Conservation (phyloP, 1,139 yeast species). For the Williopsis jadinii region DNA sequence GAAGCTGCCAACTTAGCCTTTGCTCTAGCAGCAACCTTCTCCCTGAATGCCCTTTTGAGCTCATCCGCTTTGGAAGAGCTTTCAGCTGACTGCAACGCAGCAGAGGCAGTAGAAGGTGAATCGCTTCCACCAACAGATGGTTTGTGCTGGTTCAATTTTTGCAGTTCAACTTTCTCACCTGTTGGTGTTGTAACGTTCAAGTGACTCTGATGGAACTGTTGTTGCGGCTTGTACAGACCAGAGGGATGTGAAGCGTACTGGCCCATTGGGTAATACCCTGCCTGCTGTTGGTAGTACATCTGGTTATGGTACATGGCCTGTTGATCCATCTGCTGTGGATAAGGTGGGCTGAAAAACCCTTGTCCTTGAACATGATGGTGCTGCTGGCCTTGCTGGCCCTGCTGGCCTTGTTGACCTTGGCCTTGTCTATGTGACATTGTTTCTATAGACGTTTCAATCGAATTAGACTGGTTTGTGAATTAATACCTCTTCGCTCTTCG, state of each 20-base stretch:
- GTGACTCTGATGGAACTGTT: constrained; percentile 11
- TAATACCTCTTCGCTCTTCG: too few species aligned
- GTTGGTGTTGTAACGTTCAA: constrained; percentile 17
- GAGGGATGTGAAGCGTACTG: constrained; percentile 1
- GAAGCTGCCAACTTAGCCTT: constrained; percentile 7
- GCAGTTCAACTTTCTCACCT: constrained; percentile 21
- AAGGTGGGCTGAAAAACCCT: neutral
- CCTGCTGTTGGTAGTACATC: neutral
- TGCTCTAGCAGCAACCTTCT: constrained; percentile 16
- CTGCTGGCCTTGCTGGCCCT: neutral
- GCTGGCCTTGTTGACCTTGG: neutral
- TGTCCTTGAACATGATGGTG: neutral
- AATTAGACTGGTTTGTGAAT: neutral
- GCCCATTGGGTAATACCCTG: constrained; percentile 1
- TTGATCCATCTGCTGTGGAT: constrained; percentile 1
- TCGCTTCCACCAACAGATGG: constrained; percentile 7
- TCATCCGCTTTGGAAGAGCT: constrained; percentile 6
- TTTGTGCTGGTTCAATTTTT: constrained; percentile 9
- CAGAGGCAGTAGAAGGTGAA: constrained; percentile 5
- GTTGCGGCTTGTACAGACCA: constrained; percentile 9
- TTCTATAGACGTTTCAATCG: neutral
- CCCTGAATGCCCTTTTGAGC: constrained; percentile 12
- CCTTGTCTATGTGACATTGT: neutral
- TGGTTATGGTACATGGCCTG: constrained; percentile 1
- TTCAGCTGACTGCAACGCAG: constrained; percentile 2